phyloP scores from a whole-genome alignment of 225 moss, liverwort and hornwort species.

The Marchantia polymorpha region DNA sequence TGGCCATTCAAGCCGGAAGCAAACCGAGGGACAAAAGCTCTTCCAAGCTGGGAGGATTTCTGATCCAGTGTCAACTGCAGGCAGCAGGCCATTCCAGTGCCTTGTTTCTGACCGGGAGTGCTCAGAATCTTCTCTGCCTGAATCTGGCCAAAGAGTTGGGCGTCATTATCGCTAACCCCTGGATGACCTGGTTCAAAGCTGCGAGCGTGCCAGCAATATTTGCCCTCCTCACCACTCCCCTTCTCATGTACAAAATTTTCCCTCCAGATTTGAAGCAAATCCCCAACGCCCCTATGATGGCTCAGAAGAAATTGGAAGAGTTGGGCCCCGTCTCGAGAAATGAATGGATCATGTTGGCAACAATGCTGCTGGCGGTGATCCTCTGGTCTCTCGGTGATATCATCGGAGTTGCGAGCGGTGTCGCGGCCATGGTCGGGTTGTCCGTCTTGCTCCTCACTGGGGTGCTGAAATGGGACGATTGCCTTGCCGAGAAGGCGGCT shows the following conservation, averaged over 20 bases:
- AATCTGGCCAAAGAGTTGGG: slow-evolving; percentile 16
- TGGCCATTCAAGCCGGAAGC: slow-evolving; percentile 1
- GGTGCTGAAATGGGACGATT: slow-evolving; percentile 26
- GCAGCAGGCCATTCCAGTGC: slow-evolving; percentile 15
- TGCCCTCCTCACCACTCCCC: slow-evolving; percentile 1
- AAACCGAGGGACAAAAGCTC: not conserved
- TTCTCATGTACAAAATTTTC: not conserved
- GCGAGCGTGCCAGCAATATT: slow-evolving; percentile 7
- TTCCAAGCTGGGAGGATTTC: not conserved
- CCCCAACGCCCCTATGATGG: slow-evolving; percentile 10
- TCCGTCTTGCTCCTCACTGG: slow-evolving; percentile 8
- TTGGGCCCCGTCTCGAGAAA: slow-evolving; percentile 21
- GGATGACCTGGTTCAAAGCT: slow-evolving; percentile 16
- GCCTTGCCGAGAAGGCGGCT: slow-evolving; percentile 11
- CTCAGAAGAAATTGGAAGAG: slow-evolving; percentile 15
- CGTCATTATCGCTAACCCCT: not conserved
- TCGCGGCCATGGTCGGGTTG: slow-evolving; percentile 18
- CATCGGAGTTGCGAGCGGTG: slow-evolving; percentile 2
- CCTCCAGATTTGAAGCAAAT: slow-evolving; percentile 11
- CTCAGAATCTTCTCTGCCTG: slow-evolving; percentile 16
- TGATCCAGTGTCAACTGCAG: slow-evolving; percentile 21
- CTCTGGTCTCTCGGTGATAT: not conserved
- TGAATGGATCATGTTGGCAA: slow-evolving; percentile 21
- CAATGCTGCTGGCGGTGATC: not conserved
- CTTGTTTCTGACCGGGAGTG: slow-evolving; percentile 16